Percentiles rank a stretch among this genome's conserved stretches.
Evolutionary conservation across 2,329 filamentous ascomycete genomes (phyloP).

Genomic region (Rhytidhysteron rufulum): DNA sequence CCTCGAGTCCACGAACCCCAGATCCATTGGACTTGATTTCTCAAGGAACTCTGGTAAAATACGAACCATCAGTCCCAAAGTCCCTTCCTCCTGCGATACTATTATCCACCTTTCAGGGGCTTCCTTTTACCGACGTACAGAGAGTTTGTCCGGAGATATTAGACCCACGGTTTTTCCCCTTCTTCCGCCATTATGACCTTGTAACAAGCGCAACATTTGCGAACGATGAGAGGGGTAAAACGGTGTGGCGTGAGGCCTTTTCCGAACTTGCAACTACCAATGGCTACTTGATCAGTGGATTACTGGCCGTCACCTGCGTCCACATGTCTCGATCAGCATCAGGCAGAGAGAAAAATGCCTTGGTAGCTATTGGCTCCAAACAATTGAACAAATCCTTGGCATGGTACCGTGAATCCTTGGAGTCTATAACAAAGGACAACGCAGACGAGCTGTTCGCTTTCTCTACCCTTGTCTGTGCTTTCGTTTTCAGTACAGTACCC

Average conservation of each 20-base stretch:
- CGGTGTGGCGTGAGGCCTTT: slow-evolving; percentile 28
- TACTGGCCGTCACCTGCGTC: slow-evolving; percentile 44
- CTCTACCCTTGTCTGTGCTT: slow-evolving; percentile 29
- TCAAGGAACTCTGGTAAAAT: too few relatives aligned
- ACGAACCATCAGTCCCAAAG: too few relatives aligned
- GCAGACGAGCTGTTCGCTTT: slow-evolving; percentile 40
- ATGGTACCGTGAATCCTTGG: slow-evolving; percentile 22
- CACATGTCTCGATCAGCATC: slow-evolving; percentile 39
- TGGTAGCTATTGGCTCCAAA: slow-evolving; percentile 25
- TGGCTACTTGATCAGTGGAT: slow-evolving; percentile 43
- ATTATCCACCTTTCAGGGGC: too few relatives aligned
- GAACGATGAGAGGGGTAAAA: slow-evolving; percentile 25
- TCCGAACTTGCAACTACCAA: slow-evolving; percentile 39
- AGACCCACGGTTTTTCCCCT: slow-evolving; percentile 17
- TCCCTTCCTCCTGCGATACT: too few relatives aligned
- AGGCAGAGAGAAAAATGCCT: slow-evolving; percentile 15
- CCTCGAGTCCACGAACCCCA: too few relatives aligned
- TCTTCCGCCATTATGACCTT: slow-evolving; percentile 33
- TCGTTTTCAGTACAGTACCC: slow-evolving; percentile 28
- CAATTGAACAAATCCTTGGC: slow-evolving; percentile 31
- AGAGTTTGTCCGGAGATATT: slow-evolving; percentile 20
- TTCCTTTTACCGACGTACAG: too few relatives aligned
- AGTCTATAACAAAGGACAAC: slow-evolving; percentile 38
- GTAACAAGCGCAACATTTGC: slow-evolving; percentile 28
- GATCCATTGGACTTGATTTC: too few relatives aligned